Base-by-base conservation (phyloP, 768 basidiomycete species). In the Suillus brevipes region DNA sequence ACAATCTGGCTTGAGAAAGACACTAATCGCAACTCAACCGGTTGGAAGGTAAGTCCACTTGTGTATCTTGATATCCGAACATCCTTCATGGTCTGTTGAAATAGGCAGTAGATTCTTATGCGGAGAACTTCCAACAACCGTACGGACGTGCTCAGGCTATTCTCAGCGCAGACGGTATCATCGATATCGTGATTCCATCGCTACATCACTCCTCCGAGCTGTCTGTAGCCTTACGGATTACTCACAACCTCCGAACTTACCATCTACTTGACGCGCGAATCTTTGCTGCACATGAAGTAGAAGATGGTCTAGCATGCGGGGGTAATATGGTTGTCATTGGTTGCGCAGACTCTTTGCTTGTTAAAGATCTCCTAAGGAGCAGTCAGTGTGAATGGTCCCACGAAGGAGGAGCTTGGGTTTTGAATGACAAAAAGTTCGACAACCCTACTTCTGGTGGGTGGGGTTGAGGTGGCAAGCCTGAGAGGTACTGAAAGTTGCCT, bases 181-280 rank as follows among this genome's bases (percentile, higher is more conserved):
- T 95, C 53, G 77, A 77, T 3, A 76, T 95, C 42, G 80, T 95
- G 59, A 75, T 89, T 25, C 81, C 85, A 10, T 74, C 81, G 12
- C 69, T 66, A 18, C 28, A 65, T 6, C 70, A 72, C 1, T 72
- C 68, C 9, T 70, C 72, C n/a, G 81, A 83, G 37, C 70, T 84
- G 10, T 85, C 84, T 0, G 74, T 87, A 3, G 93, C 91, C 3
- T 72, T 83, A 13, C 82, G 94, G 14, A 77, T 95, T 28, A 87
- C 89, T 3, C 86, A 93, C 71, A 84, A 87, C 66, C 77, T 95
- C 20, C 77, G 85, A 38, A 70, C 85, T 0, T 93, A 89, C 75
- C 89, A 92, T 71, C 82, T 85, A 64, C 73, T 95, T 25, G 92
- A 94, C 66, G 74, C 85, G 0, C 83, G 86, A 57, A 86, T 96